Conservation (phyloP, 768 basidiomycete species). For the Pisolithus orientalis region DNA sequence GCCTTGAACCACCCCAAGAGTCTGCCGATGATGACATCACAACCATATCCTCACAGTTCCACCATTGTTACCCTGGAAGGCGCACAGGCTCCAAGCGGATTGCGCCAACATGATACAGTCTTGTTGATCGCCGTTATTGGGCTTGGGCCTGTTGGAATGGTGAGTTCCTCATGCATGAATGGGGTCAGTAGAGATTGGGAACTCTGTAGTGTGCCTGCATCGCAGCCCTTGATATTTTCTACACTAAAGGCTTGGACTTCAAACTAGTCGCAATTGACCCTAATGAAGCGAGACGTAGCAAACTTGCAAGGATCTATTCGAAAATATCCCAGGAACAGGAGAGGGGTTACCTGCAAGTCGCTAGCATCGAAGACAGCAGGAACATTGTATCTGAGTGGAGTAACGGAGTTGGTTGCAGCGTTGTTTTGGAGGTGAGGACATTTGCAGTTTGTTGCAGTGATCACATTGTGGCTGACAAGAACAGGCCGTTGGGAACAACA, state of each 20-base stretch:
- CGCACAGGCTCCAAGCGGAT: conserved; percentile 9
- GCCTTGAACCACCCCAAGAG: conserved; percentile 69
- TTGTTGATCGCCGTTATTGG: conserved; percentile 66
- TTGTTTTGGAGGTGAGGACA: conserved; percentile 55
- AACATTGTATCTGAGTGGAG: conserved; percentile 47
- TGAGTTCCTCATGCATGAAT: conserved; percentile 19
- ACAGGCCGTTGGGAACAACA: conserved; percentile 66
- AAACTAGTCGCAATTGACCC: conserved; percentile 63
- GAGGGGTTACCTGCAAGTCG: conserved; percentile 42
- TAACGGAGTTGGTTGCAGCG: conserved; percentile 51
- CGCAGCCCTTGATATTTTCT: conserved; percentile 56
- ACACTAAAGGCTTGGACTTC: conserved; percentile 39
- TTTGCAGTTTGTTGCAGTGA: not conserved
- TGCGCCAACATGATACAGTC: conserved; percentile 41
- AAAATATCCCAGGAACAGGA: conserved; percentile 39
- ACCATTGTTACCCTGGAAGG: conserved; percentile 3
- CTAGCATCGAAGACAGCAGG: conserved; percentile 48
- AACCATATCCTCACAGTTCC: conserved; percentile 47
- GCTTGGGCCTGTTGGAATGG: conserved; percentile 73
- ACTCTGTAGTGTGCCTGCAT: conserved; percentile 48
- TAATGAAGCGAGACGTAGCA: conserved; percentile 47
- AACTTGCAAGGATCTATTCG: conserved; percentile 52
- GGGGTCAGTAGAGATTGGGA: not conserved
- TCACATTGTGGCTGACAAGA: not conserved
- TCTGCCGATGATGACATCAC: conserved; percentile 50